Base-by-base conservation (phyloP, 495 filamentous ascomycete species). In the Penicillium cosmopolitanum region DNA sequence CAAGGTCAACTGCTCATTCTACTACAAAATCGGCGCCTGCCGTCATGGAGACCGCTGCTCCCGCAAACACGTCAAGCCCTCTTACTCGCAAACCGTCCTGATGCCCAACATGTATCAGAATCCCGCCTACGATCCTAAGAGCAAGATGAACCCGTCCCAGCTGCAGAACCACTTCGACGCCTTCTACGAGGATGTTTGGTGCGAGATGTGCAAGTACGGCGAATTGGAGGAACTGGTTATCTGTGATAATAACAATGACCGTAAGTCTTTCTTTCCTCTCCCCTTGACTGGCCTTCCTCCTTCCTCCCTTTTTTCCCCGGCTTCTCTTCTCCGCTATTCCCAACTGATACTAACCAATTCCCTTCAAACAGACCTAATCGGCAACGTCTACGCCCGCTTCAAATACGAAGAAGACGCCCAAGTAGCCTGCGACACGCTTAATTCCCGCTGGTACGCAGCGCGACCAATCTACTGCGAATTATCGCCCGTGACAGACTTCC, bases 181-280 rank as follows among this genome's bases (percentile, higher is more conserved):
- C 65, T 98, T 98, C 80, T 98, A 98, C 81, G 95, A 98, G 80
- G 95, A 98, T 74, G 88, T 98, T 64, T 98, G 95, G 92, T 97
- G 94, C 81, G 95, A 98, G 84, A 91, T 98, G 89, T 94, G 90
- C 87, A 89, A 91, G 76, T 94, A 93, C 72, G 91, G 91, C 51
- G 91, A 96, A 79, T 77, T 93, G 12, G 91, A 96, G 78, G 91
- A 96, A 73, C 82, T 96, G 33, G 91, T 96, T 9, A 89, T 94
- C 3, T 96, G 91, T 72, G 91, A 95, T 76, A 94, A 96, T 73
- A 98, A 97, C 76, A 97, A 97, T 80, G 94, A 97, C 73, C 93
- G 88, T 91, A 76, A 68, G 88, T 87, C 50, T 31, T 31, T 31
- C 28, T 87, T 52, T 23, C 3, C n/a, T n/a, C n/a, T n/a, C n/a